Evolutionary conservation across 768 basidiomycete genomes (phyloP), one percentile per base, ranked within the genome.

Genomic region (Rhodotorula toruloides): DNA sequence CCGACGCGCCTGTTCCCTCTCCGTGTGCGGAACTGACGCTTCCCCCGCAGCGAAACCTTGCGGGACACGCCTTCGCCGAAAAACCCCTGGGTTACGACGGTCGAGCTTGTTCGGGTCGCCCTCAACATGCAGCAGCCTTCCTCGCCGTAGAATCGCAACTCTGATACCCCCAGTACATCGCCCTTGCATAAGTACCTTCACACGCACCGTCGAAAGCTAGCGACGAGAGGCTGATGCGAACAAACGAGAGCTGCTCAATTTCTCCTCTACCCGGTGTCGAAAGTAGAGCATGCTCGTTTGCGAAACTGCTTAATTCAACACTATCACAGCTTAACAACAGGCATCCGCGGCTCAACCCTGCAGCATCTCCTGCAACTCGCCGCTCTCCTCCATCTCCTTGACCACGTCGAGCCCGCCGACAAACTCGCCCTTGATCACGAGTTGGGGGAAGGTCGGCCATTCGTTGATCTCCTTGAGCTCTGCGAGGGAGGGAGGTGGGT

Each of bases 371-470:
- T 80, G 76, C 63, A 93, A 83, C 78, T 96, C 92, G 29, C 87
- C 90, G 64, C 75, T 86, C 39, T 87, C 84, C 21, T 83, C 84
- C 88, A 93, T 88, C 79, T 97, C 94, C 76, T 85, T 84, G 31
- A 93, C 84, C 57, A 98, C 86, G 76, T 99, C 94, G 57, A 98
- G 78, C 8, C 94, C 94, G n/a, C 94, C 94, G 22, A 96, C 86
- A 25, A 99, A 82, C 76, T 97, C 91, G 29, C 96, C 93, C 5
- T 89, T 85, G 56, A 91, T 81, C 70, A 92, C 87, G 29, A 94
- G 80, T 75, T 91, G 89, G 6, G 89, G 89, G 80, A 83, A 90
- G 7, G 89, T 94, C 1, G 91, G 91, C 91, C 91, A 93, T 66
- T 91, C 83, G 74, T 93, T 93, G 66, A 90, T 75, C 67, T 81